A percentile compares a stretch with the other conserved stretches of the same genome.
These are phyloP conservation scores for Colletotrichum sp. DNA, from an alignment of 2,329 filamentous ascomycete species.

Conservation along the genomic window DNA sequence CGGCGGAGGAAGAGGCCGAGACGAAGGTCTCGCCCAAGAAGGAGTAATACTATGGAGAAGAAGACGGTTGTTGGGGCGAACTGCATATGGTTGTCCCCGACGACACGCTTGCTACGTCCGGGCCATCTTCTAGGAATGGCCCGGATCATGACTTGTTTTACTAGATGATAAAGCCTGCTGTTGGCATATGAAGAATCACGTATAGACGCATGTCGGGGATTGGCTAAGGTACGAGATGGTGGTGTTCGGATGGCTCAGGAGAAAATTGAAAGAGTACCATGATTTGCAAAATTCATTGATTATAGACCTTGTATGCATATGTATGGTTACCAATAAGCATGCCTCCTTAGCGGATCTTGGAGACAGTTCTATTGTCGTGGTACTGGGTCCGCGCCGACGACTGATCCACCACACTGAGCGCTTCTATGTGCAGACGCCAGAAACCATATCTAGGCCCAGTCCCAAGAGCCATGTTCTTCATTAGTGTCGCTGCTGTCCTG, in stretches of 20 bases:
- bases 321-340: neutral
- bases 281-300: neutral
- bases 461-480: neutral
- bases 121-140: neutral
- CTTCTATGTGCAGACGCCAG: too few relatives aligned
- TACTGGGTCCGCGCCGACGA: neutral
- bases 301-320: neutral
- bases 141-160: neutral
- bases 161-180: neutral
- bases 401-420: neutral
- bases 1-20: constrained; percentile 17
- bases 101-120: neutral
- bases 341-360: too few relatives aligned
- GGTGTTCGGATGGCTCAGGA: neutral
- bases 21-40: constrained; percentile 23
- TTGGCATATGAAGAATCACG: neutral
- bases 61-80: constrained; percentile 9
- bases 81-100: neutral
- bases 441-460: neutral
- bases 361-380: neutral
- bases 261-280: neutral
- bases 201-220: neutral
- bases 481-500: neutral
- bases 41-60: neutral
- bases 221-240: neutral